Evolutionary conservation across 208 protist species (phyloP).

Genomic region (Wallacemonas sp.): DNA sequence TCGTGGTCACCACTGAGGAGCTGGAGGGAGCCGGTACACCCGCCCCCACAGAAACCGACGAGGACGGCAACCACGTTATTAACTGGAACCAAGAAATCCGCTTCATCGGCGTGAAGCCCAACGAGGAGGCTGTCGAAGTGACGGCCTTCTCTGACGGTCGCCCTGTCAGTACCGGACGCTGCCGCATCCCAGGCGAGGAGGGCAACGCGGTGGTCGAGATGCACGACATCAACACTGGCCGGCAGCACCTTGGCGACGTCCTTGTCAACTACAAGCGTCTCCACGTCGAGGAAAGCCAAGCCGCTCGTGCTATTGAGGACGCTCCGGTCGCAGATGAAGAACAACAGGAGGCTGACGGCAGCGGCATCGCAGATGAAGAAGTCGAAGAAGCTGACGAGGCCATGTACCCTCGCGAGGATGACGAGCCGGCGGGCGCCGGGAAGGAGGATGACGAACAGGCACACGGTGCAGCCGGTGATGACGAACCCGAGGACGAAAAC

Average conservation of each 20-base stretch:
- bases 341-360: slow-evolving; percentile 12
- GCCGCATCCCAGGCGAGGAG: slow-evolving; percentile 24
- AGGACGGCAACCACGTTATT: slow-evolving; percentile 43
- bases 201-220: slow-evolving; percentile 57
- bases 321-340: slow-evolving; percentile 15
- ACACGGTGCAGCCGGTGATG: no score
- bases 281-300: slow-evolving; percentile 22
- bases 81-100: slow-evolving; percentile 90
- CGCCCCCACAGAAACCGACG: slow-evolving; percentile 51
- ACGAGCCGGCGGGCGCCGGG: background rate
- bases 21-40: slow-evolving; percentile 74
- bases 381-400: slow-evolving; percentile 23
- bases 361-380: slow-evolving; percentile 22
- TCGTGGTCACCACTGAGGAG: slow-evolving; percentile 65
- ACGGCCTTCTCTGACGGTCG: slow-evolving; percentile 57
- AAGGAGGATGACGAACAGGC: background rate
- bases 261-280: slow-evolving; percentile 80
- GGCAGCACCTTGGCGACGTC: slow-evolving; percentile 58
- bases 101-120: slow-evolving; percentile 70
- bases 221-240: slow-evolving; percentile 47
- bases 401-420: slow-evolving; percentile 1
- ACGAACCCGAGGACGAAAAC: slow-evolving; percentile 23
- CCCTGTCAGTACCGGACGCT: slow-evolving; percentile 49
- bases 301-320: background rate
- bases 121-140: slow-evolving; percentile 55